Evolutionary conservation across 495 filamentous ascomycete species (phyloP), one percentile per base, ranked within the genome.

Genomic region (Echria macrotheca): DNA sequence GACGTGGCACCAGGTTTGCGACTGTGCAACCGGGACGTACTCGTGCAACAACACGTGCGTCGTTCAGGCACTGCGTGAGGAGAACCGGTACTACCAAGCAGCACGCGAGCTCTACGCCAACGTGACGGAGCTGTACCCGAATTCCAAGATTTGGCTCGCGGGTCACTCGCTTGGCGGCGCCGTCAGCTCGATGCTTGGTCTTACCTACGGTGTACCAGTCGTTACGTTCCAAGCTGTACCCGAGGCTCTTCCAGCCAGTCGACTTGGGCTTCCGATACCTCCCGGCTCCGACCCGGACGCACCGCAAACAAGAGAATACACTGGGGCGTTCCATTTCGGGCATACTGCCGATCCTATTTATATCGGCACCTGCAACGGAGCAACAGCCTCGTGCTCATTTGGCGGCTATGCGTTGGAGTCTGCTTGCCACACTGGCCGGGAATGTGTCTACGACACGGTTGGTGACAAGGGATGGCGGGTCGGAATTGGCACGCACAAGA

Each of bases 361-460:
- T 61, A 89, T 96, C 76, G 93, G 93, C 23, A 85, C 84, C 8
- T 98, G 93, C 66, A 95, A 95, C 62, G 86, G 85, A 26, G 87
- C 87, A 12, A 89, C 85, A 21, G 87, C 91, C 10, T 76, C 78
- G 5, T 98, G 93, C 63, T 90, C 89, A 14, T 83, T 93, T 57
- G 91, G 79, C n/a, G 93, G 93, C 5, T 98, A 97, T 64, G 89
- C 94, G 5, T 73, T 98, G 73, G 91, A 98, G 65, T 85, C 87
- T 14, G 77, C 83, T 26, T 98, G 93, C 55, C 93, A 98, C 53
- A 86, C 87, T 0, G 93, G 93, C 17, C 72, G 77, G 19, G 84
- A 90, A 61, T 97, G 94, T 62, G 75, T 83, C 5, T 98, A 95
- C 61, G 91, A 98, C 61, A 89, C 89, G 0, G 91, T 97, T 23